Base-by-base conservation (phyloP, 192 early-diverging fungal species). In the Coemansia furcata region DNA sequence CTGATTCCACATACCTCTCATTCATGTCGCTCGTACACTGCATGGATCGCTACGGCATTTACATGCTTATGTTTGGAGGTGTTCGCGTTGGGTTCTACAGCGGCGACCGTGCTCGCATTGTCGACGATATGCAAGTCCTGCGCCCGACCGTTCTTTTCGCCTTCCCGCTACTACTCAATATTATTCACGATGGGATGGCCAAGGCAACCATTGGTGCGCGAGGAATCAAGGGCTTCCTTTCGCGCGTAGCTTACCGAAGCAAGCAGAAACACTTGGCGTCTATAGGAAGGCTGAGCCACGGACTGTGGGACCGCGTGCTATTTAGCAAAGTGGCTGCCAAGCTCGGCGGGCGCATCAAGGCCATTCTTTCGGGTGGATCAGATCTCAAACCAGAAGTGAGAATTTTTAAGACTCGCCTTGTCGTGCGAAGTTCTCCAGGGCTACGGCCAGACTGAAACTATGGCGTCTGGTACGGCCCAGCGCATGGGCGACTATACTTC, bases 261-360 rank as follows among this genome's bases (percentile, higher is more conserved):
- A 89, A 88, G 50, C 32, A 88, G 38, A 86, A 81, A 23, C 85
- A 85, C n/a, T 69, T 92, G 11, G 76, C 80, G n/a, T 71, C 77
- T 43, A 85, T 86, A 17, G 76, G 86, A 0, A 39, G 11, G 0
- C 63, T 85, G 26, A 87, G 81, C 5, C 92, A 95, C 65, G 61
- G 84, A 12, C 58, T 97, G 21, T 97, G 94, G 94, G 95, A 97
- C 69, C 84, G 84, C 33, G 65, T 97, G n/a, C 63, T 97, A 8
- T 97, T 95, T 68, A 85, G 82, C 77, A 95, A 95, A 65, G 73
- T 94, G 29, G 88, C 88, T 52, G 76, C 76, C 17, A 62, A 86
- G 40, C 80, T 95, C 9, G 95, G 95, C 46, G 95, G 90, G 6
- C 67, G 80, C 19, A 65, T 91, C 14, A 92, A 23, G 89, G 90